Conservation (phyloP, 163 green algal species). For the Trebouxiophyceae sp. region DNA sequence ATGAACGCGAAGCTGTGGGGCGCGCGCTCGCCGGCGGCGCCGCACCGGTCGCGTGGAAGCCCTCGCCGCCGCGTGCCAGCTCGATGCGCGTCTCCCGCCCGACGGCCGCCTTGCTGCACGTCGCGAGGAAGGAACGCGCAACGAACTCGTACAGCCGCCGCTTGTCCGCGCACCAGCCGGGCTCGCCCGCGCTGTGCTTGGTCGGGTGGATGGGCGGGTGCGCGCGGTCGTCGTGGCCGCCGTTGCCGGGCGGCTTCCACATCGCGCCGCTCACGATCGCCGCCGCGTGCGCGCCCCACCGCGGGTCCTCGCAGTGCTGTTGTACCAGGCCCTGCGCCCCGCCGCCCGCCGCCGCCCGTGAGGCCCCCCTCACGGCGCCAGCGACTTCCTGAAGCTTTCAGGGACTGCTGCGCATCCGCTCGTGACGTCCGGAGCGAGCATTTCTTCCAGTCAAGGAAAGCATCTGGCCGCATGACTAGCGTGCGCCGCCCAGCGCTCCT, state of each 20-base stretch:
- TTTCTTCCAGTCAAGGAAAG: no score
- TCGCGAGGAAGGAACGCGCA: slow-evolving; percentile 86
- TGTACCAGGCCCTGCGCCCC: slow-evolving; percentile 50
- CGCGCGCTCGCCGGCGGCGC: background rate
- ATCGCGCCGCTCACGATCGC: slow-evolving; percentile 53
- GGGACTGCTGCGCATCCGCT: no score
- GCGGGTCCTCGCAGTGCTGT: slow-evolving; percentile 45
- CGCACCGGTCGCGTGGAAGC: slow-evolving; percentile 61
- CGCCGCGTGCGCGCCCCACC: slow-evolving; percentile 67
- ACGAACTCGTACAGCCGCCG: slow-evolving; percentile 90
- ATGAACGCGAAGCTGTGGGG: background rate
- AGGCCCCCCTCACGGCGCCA: no score
- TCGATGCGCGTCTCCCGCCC: slow-evolving; percentile 75
- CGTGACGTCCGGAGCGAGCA: no score
- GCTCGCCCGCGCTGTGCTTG: slow-evolving; percentile 22
- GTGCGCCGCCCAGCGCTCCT: no score
- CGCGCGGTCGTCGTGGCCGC: slow-evolving; percentile 79
- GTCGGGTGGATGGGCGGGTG: slow-evolving; percentile 92
- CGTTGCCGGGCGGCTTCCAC: slow-evolving; percentile 52
- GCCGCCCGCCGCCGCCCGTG: no score
- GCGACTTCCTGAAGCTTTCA: no score
- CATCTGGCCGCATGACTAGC: no score
- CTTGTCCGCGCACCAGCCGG: slow-evolving; percentile 45
- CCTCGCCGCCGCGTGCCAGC: slow-evolving; percentile 67
- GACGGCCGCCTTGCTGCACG: slow-evolving; percentile 69